Evolutionary conservation across 371 early-diverging fungal genomes (phyloP).

Genomic region (Mycotypha africana): DNA sequence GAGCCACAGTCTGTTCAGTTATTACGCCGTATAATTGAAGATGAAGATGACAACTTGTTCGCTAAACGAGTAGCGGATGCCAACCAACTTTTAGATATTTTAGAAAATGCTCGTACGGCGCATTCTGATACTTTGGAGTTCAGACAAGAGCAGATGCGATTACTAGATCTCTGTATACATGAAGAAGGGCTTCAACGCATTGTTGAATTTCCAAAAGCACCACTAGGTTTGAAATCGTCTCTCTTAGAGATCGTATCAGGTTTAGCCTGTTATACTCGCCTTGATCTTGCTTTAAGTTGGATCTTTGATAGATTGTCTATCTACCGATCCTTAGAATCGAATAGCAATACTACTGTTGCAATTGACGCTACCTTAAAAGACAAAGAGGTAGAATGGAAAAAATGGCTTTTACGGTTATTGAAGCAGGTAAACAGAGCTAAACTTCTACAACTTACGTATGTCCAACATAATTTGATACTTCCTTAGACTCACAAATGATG

Average conservation of each 20-base stretch:
- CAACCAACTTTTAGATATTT: slow-evolving; percentile 15
- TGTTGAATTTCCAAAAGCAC: slow-evolving; percentile 25
- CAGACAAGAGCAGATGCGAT: slow-evolving; percentile 30
- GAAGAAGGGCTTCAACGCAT: slow-evolving; percentile 20
- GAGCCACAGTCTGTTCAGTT: slow-evolving; percentile 25
- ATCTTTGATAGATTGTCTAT: slow-evolving; percentile 16
- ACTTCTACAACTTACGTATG: too few species aligned
- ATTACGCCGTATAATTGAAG: slow-evolving; percentile 20
- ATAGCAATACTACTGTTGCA: too few species aligned
- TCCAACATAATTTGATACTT: too few species aligned
- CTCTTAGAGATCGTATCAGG: slow-evolving; percentile 19
- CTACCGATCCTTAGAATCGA: too few species aligned
- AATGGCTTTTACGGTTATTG: slow-evolving; percentile 17
- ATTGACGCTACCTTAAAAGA: too few species aligned
- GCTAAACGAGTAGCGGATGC: slow-evolving; percentile 19
- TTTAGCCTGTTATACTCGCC: slow-evolving; percentile 26
- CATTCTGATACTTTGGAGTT: slow-evolving; percentile 18
- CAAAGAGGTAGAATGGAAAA: slow-evolving; percentile 21
- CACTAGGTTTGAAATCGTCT: slow-evolving; percentile 8
- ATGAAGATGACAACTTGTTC: slow-evolving; percentile 25
- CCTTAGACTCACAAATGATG: neutral
- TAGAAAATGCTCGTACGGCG: slow-evolving; percentile 24
- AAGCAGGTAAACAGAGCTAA: slow-evolving; percentile 6
- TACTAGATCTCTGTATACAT: slow-evolving; percentile 31
- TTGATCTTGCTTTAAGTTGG: slow-evolving; percentile 29